Evolutionary conservation across 1,284 basidiomycete species (phyloP), one percentile per base, ranked within the genome.

Genomic region (Pseudozyma flocculosa): DNA sequence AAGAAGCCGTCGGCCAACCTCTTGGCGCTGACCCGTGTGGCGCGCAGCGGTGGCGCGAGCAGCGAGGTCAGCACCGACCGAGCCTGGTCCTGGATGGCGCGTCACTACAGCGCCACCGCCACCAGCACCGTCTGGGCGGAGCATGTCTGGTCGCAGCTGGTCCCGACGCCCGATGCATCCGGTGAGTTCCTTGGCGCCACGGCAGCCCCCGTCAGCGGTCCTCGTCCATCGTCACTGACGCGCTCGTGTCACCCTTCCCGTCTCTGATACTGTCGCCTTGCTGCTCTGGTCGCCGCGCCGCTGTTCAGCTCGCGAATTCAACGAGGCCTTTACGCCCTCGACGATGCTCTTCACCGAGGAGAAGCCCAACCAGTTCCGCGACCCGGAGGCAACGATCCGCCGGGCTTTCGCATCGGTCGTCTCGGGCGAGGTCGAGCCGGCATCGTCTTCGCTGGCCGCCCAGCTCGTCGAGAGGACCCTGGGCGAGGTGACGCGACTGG

Each of bases 351-450:
- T 73, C 39, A 56, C 58, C 8, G 51, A 63, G n/a, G 71, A 73
- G 42, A 59, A 50, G 38, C 57, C 57, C 24, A 73, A 73, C 38
- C 71, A 73, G 45, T 73, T 64, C 58, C 44, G 64, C n/a, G 71
- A 73, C 36, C 55, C 59, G 2, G 61, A 61, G 26, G 40, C 43
- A 9, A 60, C 47, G 5, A 37, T 72, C 5, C 48, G 68, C 17
- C 57, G 67, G 15, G 67, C 67, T 2, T 48, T 48, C 44, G 26
- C 11, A 5, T 29, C 26, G 26, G 11, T 29, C 26, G 11, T 29
- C 7, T 29, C 26, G 5, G 26, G 26, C 26, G 11, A 29, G 26
- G 11, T 29, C 11, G 26, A 29, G 7, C 7, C 26, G 11, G 5
- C 26, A 5, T 29, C 26, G 26, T 29, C 26, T 29, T 29, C 26